phyloP scores from a whole-genome alignment of 1,139 yeast species.

The Blastobotrys serpentis region DNA sequence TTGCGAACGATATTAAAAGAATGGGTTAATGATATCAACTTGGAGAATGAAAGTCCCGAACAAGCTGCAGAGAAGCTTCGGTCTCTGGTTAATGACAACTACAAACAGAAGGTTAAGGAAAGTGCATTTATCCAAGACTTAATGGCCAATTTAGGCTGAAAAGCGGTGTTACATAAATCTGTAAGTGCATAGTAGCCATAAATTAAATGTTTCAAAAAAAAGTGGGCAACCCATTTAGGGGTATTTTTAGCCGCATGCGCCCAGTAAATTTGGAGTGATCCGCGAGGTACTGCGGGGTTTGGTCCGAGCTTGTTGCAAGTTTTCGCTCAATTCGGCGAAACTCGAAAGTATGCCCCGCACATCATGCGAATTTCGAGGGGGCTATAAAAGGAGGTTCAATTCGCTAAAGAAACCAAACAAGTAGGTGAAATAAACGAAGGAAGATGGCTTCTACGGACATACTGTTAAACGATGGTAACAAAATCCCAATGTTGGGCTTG shows the following conservation, averaged over 20 bases:
- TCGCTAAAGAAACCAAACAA: too few species aligned
- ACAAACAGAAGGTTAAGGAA: conserved; percentile 18
- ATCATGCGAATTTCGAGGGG: neutral
- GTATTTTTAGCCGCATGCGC: too few species aligned
- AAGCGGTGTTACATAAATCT: neutral
- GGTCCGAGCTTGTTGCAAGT: neutral
- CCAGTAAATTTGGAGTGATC: too few species aligned
- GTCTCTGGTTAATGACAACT: conserved; percentile 32
- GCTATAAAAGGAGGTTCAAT: too few species aligned
- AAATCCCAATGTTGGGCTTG: conserved; percentile 58
- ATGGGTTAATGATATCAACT: conserved; percentile 58
- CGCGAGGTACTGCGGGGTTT: neutral
- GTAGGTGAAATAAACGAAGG: neutral
- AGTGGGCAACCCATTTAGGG: too few species aligned
- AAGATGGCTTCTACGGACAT: conserved; percentile 15
- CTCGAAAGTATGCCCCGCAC: neutral
- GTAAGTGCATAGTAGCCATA: too few species aligned
- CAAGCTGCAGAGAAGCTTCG: conserved; percentile 46
- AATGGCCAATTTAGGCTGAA: conserved; percentile 20
- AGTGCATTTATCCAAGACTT: conserved; percentile 24
- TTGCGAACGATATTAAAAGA: conserved; percentile 55
- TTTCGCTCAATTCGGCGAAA: neutral
- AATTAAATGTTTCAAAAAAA: too few species aligned
- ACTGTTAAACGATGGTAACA: conserved; percentile 35
- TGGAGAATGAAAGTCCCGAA: conserved; percentile 40